Evolutionary conservation across 306 rosid genomes (phyloP).

Genomic region (Sechiopsis laciniata): DNA sequence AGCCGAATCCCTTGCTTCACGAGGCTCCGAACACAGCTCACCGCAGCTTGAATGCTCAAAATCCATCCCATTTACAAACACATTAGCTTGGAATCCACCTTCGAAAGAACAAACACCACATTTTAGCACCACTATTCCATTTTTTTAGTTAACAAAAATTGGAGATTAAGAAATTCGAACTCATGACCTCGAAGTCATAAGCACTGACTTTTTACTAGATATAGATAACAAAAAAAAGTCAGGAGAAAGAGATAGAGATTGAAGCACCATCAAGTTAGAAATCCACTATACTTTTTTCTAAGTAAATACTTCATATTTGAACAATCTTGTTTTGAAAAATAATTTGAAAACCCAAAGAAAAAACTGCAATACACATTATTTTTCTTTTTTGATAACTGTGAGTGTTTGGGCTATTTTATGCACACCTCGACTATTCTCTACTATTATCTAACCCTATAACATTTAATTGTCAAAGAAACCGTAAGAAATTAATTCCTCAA

Average conservation of each 20-base stretch:
- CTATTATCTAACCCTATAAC: too few relatives aligned
- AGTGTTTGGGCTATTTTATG: too few relatives aligned
- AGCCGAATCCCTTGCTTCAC: slow-evolving; percentile 48
- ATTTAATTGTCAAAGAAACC: too few relatives aligned
- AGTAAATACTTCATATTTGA: background rate
- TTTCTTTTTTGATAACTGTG: too few relatives aligned
- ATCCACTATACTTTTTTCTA: background rate
- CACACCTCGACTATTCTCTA: too few relatives aligned
- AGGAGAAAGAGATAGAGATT: background rate
- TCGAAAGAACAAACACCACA: slow-evolving; percentile 18
- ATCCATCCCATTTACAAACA: slow-evolving; percentile 45
- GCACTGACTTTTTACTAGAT: too few relatives aligned
- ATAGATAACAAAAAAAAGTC: background rate
- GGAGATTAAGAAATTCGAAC: too few relatives aligned
- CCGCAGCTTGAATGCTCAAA: slow-evolving; percentile 43
- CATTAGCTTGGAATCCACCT: slow-evolving; percentile 59
- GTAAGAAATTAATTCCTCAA: too few relatives aligned
- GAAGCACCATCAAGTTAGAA: background rate
- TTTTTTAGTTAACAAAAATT: too few relatives aligned
- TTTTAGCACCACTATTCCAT: background rate
- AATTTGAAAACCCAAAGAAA: too few relatives aligned
- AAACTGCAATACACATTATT: background rate
- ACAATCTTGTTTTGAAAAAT: too few relatives aligned
- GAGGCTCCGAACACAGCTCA: slow-evolving; percentile 26
- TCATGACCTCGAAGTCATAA: too few relatives aligned